Conservation (phyloP, 768 basidiomycete species). For the Trametopsis cervina region DNA sequence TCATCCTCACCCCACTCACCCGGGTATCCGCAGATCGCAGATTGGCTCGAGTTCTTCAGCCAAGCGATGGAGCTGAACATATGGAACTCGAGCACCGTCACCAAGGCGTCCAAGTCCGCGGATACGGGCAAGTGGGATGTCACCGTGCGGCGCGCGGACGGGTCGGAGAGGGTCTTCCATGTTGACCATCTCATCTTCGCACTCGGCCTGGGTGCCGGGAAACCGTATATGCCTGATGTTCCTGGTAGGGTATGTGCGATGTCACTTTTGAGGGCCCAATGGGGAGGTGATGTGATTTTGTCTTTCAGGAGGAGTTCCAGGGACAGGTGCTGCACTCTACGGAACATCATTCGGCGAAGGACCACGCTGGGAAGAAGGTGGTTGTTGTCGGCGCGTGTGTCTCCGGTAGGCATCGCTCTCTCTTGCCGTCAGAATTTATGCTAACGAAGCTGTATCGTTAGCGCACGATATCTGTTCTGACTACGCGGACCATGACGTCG, state of each 20-base stretch:
- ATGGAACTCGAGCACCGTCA: slow-evolving; percentile 18
- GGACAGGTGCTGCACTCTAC: slow-evolving; percentile 56
- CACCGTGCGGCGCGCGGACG: neutral
- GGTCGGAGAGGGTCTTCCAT: neutral
- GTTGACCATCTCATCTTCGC: slow-evolving; percentile 5
- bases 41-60: slow-evolving; percentile 19
- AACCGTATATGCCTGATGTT: neutral
- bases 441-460: slow-evolving; percentile 2
- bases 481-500: slow-evolving; percentile 36
- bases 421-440: neutral
- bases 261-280: neutral
- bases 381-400: slow-evolving; percentile 62
- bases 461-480: slow-evolving; percentile 47
- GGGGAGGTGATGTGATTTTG: neutral
- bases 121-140: slow-evolving; percentile 2
- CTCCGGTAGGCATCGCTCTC: slow-evolving; percentile 36
- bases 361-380: slow-evolving; percentile 61
- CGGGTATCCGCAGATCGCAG: slow-evolving; percentile 1
- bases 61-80: slow-evolving; percentile 27
- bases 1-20: neutral
- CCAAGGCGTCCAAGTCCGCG: neutral
- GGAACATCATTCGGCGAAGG: slow-evolving; percentile 42
- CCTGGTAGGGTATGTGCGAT: neutral
- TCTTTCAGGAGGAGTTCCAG: slow-evolving; percentile 45
- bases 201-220: slow-evolving; percentile 1